Evolutionary conservation across 495 filamentous ascomycete species (phyloP), one percentile per base, ranked within the genome.

Genomic region (Corynascus novoguineensis): DNA sequence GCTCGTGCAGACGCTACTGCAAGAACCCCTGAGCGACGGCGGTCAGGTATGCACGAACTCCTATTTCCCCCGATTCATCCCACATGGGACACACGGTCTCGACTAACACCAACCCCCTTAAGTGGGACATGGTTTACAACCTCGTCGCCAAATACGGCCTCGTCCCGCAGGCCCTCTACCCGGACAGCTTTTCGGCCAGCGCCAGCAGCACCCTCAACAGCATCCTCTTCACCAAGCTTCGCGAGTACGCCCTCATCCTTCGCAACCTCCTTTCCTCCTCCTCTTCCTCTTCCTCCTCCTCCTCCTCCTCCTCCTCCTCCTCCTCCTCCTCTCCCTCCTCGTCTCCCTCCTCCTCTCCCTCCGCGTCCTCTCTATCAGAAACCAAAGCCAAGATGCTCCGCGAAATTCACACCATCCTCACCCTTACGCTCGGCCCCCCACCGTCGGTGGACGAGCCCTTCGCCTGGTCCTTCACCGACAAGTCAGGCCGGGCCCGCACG

Each of bases 91-190:
- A 3, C 41, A 45, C 21, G 17, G 4, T 22, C 24, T 11, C 10
- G 2, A 2, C 22, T 25, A 46, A n/a, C 42, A 46, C 3, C 19
- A 14, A 8, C 40, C 24, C 11, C 3, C 46, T 64, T 14, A n/a
- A 44, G 41, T 96, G 88, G 88, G 90, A 95, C 69, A 95, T 95
- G 89, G 84, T 89, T 19, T 88, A 85, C 41, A 95, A 93, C 59
- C 73, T 95, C 14, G 88, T 93, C 17, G 64, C 81, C 47, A 95
- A 95, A 73, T 95, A 93, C 59, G 90, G 90, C 24, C 78, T 95
- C 19, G 81, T 92, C 1, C 90, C 90, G 28, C 88, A 93, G 68
- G 69, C 73, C 0, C 70, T 95, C 5, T 95, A 92, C 59, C 89
- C 90, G 0, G 90, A 96, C 65, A 80, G 77, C 38, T 90, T 78